phyloP scores from a whole-genome alignment of 2,329 filamentous ascomycete species.

The Sporothrix protearum region DNA sequence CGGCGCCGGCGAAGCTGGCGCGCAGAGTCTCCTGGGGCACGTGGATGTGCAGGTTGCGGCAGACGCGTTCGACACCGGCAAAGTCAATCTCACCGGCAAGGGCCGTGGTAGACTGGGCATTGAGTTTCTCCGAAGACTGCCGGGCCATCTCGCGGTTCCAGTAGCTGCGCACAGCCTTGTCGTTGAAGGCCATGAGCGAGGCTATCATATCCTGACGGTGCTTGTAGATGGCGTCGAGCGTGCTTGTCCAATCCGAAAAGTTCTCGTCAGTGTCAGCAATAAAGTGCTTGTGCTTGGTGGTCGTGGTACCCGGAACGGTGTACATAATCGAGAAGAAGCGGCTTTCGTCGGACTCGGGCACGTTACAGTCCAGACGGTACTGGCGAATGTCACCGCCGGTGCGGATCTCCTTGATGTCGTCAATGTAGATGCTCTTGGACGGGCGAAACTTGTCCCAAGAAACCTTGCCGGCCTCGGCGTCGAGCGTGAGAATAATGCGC shows the following conservation, averaged over 20 bases:
- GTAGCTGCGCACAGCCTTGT: slow-evolving; percentile 75
- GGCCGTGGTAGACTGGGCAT: slow-evolving; percentile 41
- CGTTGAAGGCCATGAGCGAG: slow-evolving; percentile 78
- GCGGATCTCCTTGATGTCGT: slow-evolving; percentile 90
- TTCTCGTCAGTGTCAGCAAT: slow-evolving; percentile 71
- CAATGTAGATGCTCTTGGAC: slow-evolving; percentile 84
- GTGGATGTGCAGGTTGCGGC: slow-evolving; percentile 88
- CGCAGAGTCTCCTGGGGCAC: slow-evolving; percentile 71
- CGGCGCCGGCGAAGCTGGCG: slow-evolving; percentile 69
- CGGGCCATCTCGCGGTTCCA: slow-evolving; percentile 83
- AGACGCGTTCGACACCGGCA: slow-evolving; percentile 74
- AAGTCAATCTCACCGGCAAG: slow-evolving; percentile 71
- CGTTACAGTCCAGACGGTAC: slow-evolving; percentile 78
- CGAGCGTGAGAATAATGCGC: slow-evolving; percentile 66
- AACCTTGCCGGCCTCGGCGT: slow-evolving; percentile 80
- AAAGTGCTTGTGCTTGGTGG: slow-evolving; percentile 83
- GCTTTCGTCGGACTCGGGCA: slow-evolving; percentile 63
- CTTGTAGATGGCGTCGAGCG: slow-evolving; percentile 77
- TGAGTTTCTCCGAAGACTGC: slow-evolving; percentile 46
- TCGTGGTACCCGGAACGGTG: slow-evolving; percentile 70
- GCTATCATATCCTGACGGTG: slow-evolving; percentile 88
- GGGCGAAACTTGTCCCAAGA: slow-evolving; percentile 78
- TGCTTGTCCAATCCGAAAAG: slow-evolving; percentile 76
- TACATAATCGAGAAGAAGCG: slow-evolving; percentile 92
- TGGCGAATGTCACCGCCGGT: slow-evolving; percentile 79